Conservation (phyloP, 345 rosid species). For the Stellera chamaejasme region DNA sequence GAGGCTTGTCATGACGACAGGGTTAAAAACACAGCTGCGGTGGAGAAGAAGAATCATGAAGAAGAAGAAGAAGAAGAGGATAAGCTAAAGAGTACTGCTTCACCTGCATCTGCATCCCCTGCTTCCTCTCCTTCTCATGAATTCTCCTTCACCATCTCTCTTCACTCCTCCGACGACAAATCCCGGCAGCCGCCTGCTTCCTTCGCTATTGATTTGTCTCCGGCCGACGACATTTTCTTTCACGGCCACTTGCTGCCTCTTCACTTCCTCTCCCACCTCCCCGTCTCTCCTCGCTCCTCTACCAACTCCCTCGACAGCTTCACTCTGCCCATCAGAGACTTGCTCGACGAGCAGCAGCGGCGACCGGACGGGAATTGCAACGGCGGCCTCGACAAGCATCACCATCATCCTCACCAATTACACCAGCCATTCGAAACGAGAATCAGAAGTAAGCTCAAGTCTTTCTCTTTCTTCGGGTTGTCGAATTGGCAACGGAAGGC, state of each 20-base stretch:
- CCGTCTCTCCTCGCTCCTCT: slow-evolving; percentile 72
- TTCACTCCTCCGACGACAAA: slow-evolving; percentile 50
- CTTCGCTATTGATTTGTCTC: slow-evolving; percentile 74
- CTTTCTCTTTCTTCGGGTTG: slow-evolving; percentile 68
- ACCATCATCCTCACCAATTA: slow-evolving; percentile 2
- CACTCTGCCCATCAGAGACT: slow-evolving; percentile 42
- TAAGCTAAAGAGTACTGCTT: slow-evolving; percentile 21
- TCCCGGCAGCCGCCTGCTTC: slow-evolving; percentile 26
- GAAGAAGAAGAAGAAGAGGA: slow-evolving; percentile 28
- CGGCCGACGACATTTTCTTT: slow-evolving; percentile 96
- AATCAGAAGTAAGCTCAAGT: slow-evolving; percentile 39
- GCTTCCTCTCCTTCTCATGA: slow-evolving; percentile 91
- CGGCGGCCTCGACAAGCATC: neutral
- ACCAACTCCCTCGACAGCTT: slow-evolving; percentile 62
- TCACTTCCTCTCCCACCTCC: slow-evolving; percentile 73
- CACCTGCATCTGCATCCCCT: slow-evolving; percentile 28
- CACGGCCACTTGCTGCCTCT: slow-evolving; percentile 98
- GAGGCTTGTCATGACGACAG: slow-evolving; percentile 31
- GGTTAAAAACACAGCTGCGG: slow-evolving; percentile 26
- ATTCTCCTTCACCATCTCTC: slow-evolving; percentile 90
- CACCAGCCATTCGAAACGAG: slow-evolving; percentile 7
- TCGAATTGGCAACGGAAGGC: slow-evolving; percentile 43
- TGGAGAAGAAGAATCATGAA: slow-evolving; percentile 14
- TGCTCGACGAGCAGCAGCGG: slow-evolving; percentile 23
- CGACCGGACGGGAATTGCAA: slow-evolving; percentile 7